Evolutionary conservation across 1,284 basidiomycete genomes (phyloP).

Genomic region (Microbotryomycetes sp.): DNA sequence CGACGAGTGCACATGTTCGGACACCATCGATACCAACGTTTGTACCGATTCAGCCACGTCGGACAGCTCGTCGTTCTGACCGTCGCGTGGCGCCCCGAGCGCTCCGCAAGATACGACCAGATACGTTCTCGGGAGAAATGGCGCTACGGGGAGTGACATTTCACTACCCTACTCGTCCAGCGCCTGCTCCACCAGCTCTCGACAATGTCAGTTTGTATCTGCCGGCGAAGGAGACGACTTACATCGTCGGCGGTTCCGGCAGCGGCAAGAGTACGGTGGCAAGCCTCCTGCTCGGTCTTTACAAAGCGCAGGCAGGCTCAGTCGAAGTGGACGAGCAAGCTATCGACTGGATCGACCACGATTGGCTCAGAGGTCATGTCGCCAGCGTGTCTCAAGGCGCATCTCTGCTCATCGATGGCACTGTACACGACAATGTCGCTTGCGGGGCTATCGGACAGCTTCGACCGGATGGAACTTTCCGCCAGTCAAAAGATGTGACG

Average conservation of each 20-base stretch:
- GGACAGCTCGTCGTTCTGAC: background rate
- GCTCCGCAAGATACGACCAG: constrained; percentile 35
- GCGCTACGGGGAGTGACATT: constrained; percentile 69
- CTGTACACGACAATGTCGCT: constrained; percentile 81
- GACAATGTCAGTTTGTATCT: constrained; percentile 62
- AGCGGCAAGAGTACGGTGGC: constrained; percentile 91
- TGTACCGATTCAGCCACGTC: background rate
- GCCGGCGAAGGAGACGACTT: constrained; percentile 77
- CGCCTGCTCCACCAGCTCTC: constrained; percentile 48
- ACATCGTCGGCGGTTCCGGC: constrained; percentile 84
- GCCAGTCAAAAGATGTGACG: constrained; percentile 47
- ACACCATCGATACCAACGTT: background rate
- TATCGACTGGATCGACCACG: constrained; percentile 63
- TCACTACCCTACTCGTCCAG: constrained; percentile 74
- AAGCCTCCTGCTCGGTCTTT: constrained; percentile 71
- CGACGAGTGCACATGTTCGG: background rate
- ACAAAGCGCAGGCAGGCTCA: constrained; percentile 45
- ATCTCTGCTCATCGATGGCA: constrained; percentile 70
- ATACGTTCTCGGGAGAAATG: constrained; percentile 58
- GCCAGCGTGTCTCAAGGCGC: constrained; percentile 68
- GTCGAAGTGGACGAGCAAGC: constrained; percentile 79
- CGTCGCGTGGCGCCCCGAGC: constrained; percentile 7
- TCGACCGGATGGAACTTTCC: constrained; percentile 36
- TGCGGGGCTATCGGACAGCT: constrained; percentile 58
- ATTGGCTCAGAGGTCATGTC: constrained; percentile 64